Percentiles rank a stretch among this genome's conserved stretches.
Conservation (phyloP, 2,329 filamentous ascomycete species). For the Fusarium sp. region DNA sequence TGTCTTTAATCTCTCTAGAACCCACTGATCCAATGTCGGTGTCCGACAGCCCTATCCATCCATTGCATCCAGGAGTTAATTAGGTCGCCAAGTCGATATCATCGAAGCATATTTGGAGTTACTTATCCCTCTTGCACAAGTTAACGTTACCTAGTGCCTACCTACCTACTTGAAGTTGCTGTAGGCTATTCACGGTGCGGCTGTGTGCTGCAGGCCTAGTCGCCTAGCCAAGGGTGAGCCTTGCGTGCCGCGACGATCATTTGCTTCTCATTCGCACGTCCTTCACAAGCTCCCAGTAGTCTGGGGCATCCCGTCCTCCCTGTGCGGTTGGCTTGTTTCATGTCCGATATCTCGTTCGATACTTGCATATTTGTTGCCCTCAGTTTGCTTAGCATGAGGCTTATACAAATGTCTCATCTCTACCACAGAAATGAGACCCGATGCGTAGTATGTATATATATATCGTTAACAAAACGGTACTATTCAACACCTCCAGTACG, state of each 20-base stretch:
- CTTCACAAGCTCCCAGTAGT: constrained; percentile 34
- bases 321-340: constrained; percentile 41
- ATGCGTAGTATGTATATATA: too few species aligned
- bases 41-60: constrained; percentile 2
- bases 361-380: constrained; percentile 41
- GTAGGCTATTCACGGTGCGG: constrained; percentile 47
- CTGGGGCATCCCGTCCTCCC: constrained; percentile 46
- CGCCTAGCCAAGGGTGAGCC: constrained; percentile 31
- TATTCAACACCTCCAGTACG: too few species aligned
- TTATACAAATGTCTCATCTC: not conserved
- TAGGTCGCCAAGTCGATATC: not conserved
- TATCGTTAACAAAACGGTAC: too few species aligned
- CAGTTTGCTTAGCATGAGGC: constrained; percentile 22
- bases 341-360: constrained; percentile 44
- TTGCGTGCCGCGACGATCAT: constrained; percentile 47
- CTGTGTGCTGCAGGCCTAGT: constrained; percentile 38
- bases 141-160: constrained; percentile 4
- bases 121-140: constrained; percentile 1
- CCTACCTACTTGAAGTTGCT: too few species aligned
- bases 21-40: too few species aligned
- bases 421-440: too few species aligned
- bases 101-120: constrained; percentile 1
- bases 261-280: constrained; percentile 35
- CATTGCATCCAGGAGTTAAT: not conserved
- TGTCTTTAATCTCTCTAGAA: constrained; percentile 4